Base-by-base conservation (phyloP, 2,329 filamentous ascomycete genomes). In the Mycosphaerella sp. region DNA sequence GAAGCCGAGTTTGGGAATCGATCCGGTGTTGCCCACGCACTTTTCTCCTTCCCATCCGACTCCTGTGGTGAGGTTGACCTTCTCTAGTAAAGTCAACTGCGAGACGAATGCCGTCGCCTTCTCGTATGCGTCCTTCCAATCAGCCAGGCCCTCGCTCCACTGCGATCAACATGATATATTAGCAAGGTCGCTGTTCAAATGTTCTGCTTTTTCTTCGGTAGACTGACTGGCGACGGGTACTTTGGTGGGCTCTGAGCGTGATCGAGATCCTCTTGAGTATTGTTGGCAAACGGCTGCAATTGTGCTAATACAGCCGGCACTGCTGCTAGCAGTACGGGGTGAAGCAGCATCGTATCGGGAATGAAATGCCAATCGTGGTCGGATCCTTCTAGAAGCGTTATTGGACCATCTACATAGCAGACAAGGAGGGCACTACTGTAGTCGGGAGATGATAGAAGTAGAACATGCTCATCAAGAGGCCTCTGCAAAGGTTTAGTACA, bases 11-110 rank as follows among this genome's bases (percentile, higher is more conserved):
- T 85, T 78, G 13, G 85, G 85, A 37, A 89, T 76, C 6, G 84
- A 74, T 36, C 87, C 87, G 28, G 65, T 68, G 60, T 93, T 85
- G 54, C 89, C 89, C 10, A 95, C 88, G 61, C 88, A 93, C 57
- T 79, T 76, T 55, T 87, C 86, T 44, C 79, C 73, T 68, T 78
- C 68, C 84, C 84, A 88, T 39, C 89, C 89, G 57, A 86, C 80
- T 21, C 45, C 43, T 1, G 90, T 96, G 2, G 91, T 97, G 58
- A 98, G 69, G 69, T 97, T 97, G 70, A 97, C 89, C 73, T 95
- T 96, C 69, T 96, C 90, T 9, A 82, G 66, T 32, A 95, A 76
- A 0, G 89, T 95, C 70, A 95, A 72, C 66, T 89, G 82, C 8
- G 85, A 85, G 41, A 96, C 89, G 63, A 95, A 91, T 2, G 77